These are phyloP conservation scores for Fusarium verrucosum DNA, from an alignment of 2,329 filamentous ascomycete genomes.

Conservation along the genomic window DNA sequence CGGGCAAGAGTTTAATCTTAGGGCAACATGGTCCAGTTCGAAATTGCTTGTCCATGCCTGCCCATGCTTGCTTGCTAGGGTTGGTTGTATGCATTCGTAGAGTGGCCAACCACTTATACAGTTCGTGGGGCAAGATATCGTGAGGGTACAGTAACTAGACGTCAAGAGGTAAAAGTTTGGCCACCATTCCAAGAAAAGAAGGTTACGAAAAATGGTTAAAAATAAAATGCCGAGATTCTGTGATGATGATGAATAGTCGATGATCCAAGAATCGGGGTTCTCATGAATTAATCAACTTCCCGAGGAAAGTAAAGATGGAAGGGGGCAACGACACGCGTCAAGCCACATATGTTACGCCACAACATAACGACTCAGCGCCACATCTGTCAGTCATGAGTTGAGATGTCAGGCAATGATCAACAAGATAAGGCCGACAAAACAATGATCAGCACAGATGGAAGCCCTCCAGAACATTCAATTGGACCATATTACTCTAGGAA, in stretches of 20 bases:
- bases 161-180: neutral
- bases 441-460: conserved; percentile 9
- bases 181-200: neutral
- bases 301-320: neutral
- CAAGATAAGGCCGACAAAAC: conserved; percentile 12
- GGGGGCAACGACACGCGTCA: conserved; percentile 33
- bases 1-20: neutral
- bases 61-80: conserved; percentile 20
- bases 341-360: conserved; percentile 27
- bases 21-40: neutral
- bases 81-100: conserved; percentile 4
- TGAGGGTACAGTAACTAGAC: neutral
- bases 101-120: conserved; percentile 8
- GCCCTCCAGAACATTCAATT: conserved; percentile 3
- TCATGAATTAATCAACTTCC: neutral
- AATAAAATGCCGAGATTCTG: neutral
- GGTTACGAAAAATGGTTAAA: neutral
- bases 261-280: neutral
- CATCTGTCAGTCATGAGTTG: neutral
- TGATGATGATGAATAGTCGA: neutral
- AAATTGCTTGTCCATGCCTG: conserved; percentile 5
- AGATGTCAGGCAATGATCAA: conserved; percentile 27
- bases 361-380: neutral
- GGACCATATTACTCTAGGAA: neutral
- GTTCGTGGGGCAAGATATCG: conserved; percentile 7